Evolutionary conservation across 2,329 filamentous ascomycete genomes (phyloP), one percentile per base, ranked within the genome.

Genomic region (Xylaria sp.): DNA sequence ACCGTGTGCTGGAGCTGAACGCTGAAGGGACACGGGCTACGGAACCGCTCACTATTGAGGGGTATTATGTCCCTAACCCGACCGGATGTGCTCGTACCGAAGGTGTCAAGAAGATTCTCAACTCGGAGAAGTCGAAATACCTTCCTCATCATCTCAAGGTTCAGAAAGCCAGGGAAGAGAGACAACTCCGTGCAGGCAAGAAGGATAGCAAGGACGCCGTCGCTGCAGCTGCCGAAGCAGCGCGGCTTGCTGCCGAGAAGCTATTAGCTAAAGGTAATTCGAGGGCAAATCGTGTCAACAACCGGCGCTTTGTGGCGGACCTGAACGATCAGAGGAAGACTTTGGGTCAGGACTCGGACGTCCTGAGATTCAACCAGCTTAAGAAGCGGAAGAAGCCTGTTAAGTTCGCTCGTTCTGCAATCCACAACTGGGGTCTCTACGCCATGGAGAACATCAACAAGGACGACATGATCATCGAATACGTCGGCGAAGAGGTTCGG

Each of bases 311-410:
- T 58, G 89, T 96, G 60, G 94, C 94, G 50, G 94, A 97, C 67
- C 88, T 99, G 64, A 96, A 96, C 70, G 91, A 94, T 42, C 92
- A 97, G 72, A 96, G 96, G 78, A 91, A 91, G 75, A 89, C 87
- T 11, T 81, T 91, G 18, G 89, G 88, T 48, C 84, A 85, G 59
- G 92, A 96, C 63, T 91, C 92, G 50, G 93, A 97, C 66, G 91
- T 94, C 24, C 85, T 99, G 66, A 90, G 93, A 54, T 99, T 99
- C 82, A 99, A 99, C 74, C 94, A 97, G 77, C 86, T 99, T 54
- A 97, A 97, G 82, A 99, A 97, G 77, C 90, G 94, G 57, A 99
- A 97, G 85, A 99, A 99, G 80, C 92, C 93, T 1, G 94, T 99
- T 71, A 94, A 95, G 71, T 99, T 99, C 74, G 94, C 93, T 52